Evolutionary conservation across 345 rosid genomes (phyloP), one percentile per base, ranked within the genome.

Genomic region (Citrus hindsii): DNA sequence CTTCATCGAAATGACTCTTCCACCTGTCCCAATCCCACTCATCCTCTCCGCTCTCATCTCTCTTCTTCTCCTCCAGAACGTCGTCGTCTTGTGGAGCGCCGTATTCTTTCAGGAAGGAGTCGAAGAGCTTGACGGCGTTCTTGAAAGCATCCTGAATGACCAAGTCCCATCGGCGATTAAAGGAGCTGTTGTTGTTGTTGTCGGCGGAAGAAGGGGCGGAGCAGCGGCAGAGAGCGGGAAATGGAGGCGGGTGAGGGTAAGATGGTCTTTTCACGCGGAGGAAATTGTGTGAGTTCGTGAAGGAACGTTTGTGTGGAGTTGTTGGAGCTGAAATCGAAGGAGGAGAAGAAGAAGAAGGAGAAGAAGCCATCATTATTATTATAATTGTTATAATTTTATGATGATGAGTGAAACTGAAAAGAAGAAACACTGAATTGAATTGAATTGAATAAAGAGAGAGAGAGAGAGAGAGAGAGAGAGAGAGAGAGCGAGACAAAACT

Each of bases 1-100:
- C 83, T 61, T 79, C 88, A 8, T 90, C 90, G 75, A 95, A 95
- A 87, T 93, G 97, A 87, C 71, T 88, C 86, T 83, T 89, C 99
- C 98, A 93, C 13, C 93, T 86, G 46, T 91, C 90, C 99, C 99
- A 95, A 80, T 90, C 93, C 98, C 98, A 95, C 37, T 86, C 90
- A 16, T 76, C 82, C 0, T 84, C 87, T 76, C 42, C 62, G 28
- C 30, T 61, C 69, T 63, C 82, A 72, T 63, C 83, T 68, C 33
- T 78, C 71, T 2, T 24, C 30, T 37, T 10, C 7, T 2, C 21
- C 30, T 37, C 19, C 7, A 68, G 25, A n/a, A 37, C 27, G 68
- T 7, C 8, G 65, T 60, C 79, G 71, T 81, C 82, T 10, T 53
- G 33, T 0, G 27, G 56, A 22, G 8, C 67, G 42, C 27, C 77